Base-by-base conservation (phyloP, 768 basidiomycete genomes). In the Lenzites betulinus region DNA sequence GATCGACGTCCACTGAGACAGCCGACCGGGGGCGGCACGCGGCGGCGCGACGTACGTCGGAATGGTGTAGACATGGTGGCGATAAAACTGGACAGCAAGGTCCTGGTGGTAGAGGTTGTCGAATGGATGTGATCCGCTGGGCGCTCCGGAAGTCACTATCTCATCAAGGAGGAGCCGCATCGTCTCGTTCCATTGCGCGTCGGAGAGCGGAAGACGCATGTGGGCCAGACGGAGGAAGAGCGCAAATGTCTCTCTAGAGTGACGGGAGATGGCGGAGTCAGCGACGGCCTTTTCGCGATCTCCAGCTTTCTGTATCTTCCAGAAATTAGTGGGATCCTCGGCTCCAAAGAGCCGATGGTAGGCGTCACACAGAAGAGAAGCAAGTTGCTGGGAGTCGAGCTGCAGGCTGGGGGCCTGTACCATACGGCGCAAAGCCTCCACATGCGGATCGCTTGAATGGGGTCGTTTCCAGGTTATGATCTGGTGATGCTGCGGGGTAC, bases 191-290 rank as follows among this genome's bases (percentile, higher is more conserved):
- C 52, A 46, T 6, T 25, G 16, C 7, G 36, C 16, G 3, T 49
- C 47, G 5, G 51, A 18, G 59, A 42, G 35, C 22, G 7, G 35
- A 11, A 26, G 39, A 67, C 59, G 76, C 78, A 39, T 82, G 68
- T 13, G 49, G 1, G 44, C 13, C 28, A 77, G 64, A 13, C 66
- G 62, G 18, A 86, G 70, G 35, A 87, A 69, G 1, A 72, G 57
- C 1, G 72, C 81, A 48, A 85, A 83, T 26, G 75, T 78, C 33
- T 72, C 72, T 18, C 84, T 77, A 7, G 70, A 54, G 80, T 79
- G 23, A 74, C 23, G 33, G 72, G 60, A 23, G 53, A 64, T 11
- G 6, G 11, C 11, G 30, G 67, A 60, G 25, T 64, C 66, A 5
- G 38, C 7, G 2, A 75, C 28, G 4, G 11, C 30, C 30, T 33